A percentile compares a stretch with the other conserved stretches of the same genome.
Conservation (phyloP, 192 early-diverging fungal species). For the Spinellus fusiger region DNA sequence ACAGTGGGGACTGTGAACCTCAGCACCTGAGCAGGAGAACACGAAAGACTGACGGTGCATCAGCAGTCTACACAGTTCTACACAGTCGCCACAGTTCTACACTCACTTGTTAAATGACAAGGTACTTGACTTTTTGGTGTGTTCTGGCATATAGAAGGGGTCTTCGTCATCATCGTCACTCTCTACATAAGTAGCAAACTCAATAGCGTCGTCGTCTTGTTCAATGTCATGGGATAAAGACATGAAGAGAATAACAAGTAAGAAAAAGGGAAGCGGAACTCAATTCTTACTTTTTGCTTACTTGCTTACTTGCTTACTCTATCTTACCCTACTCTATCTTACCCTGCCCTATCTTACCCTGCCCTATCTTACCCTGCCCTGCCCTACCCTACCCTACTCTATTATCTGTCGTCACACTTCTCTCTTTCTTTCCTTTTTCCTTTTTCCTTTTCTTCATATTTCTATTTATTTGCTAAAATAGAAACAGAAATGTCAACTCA, state of each 20-base stretch:
- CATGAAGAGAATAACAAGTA: background rate
- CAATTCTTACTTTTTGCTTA: too few relatives aligned
- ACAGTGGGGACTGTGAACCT: constrained; percentile 27
- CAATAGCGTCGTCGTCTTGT: constrained; percentile 28
- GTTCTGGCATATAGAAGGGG: constrained; percentile 33
- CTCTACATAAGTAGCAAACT: constrained; percentile 37
- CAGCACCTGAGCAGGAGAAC: constrained; percentile 31
- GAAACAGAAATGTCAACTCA: constrained; percentile 4
- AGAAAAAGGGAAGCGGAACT: too few relatives aligned
- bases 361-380: background rate
- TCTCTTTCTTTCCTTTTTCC: background rate
- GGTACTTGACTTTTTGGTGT: constrained; percentile 32
- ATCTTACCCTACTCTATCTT: background rate
- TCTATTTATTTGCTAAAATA: constrained; percentile 1
- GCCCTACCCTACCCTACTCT: background rate
- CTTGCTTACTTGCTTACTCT: too few relatives aligned
- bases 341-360: background rate
- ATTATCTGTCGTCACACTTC: background rate
- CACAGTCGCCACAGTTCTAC: background rate
- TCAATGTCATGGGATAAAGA: constrained; percentile 9
- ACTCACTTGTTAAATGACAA: constrained; percentile 23
- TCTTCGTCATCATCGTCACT: constrained; percentile 39
- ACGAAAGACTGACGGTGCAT: constrained; percentile 11
- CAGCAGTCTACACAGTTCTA: background rate
- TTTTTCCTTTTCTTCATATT: background rate